Base-by-base conservation (phyloP, 2,329 filamentous ascomycete genomes). In the Fusarium sp. region DNA sequence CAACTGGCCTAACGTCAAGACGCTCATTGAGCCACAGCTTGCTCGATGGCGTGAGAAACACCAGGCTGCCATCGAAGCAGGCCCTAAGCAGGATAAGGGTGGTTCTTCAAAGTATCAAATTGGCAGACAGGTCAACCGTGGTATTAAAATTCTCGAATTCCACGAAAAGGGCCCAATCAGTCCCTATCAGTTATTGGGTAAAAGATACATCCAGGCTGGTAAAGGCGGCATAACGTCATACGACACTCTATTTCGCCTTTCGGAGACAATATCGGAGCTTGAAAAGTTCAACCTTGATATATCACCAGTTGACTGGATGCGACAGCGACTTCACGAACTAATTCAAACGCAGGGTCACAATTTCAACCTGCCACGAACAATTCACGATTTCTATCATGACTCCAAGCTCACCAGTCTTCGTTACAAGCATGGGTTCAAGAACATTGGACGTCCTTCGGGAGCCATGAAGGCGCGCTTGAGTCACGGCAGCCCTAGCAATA, bases 331-430 rank as follows among this genome's bases (percentile, higher is more conserved):
- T 55, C 82, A 87, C 69, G 87, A 90, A 78, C 79, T 90, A 20
- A 82, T 84, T 42, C 55, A 78, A 52, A 70, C 81, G 24, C 80
- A 85, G 44, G 86, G 87, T 2, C 75, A 84, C 6, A 81, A 82
- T 22, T 90, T 90, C 74, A 88, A 85, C 75, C 79, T 90, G 26
- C 84, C 84, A 49, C 85, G 84, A 74, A 86, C 84, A 4, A 84
- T 88, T 4, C 85, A 88, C 58, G 84, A 88, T 73, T 84, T 90
- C 26, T 90, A 90, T 70, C 87, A 89, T 72, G 89, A 90, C 73
- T 79, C 81, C 0, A 90, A 89, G 76, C 79, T 90, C 3, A 82
- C 84, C 20, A 78, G 81, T 4, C 79, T 90, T 14, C 84, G 89
- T 13, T 79, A 82, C 31, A 87, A 88, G 79, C 86, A 87, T 66